Evolutionary conservation across 2,329 filamentous ascomycete genomes (phyloP).

Genomic region (Ceratocystis variospora): DNA sequence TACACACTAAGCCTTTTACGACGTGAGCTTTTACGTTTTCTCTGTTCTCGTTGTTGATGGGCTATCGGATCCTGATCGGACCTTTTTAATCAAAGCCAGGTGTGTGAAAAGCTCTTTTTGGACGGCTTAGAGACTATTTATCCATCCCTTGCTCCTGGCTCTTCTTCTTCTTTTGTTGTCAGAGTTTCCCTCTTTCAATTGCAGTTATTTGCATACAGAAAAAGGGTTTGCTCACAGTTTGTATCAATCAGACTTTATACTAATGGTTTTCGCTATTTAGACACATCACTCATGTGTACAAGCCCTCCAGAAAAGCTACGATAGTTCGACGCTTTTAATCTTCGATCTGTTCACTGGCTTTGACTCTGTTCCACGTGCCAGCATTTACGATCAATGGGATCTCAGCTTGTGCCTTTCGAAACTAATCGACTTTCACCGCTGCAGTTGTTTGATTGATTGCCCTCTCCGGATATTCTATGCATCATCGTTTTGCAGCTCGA

Average conservation of each 20-base stretch:
- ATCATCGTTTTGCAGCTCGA: background rate
- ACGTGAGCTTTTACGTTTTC: background rate
- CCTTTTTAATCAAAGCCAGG: background rate
- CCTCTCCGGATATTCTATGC: background rate
- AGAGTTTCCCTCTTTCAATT: background rate
- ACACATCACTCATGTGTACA: background rate
- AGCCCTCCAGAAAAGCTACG: background rate
- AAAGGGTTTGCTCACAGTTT: background rate
- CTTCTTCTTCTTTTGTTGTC: background rate
- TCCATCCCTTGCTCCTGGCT: background rate
- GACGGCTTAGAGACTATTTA: background rate
- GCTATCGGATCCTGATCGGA: constrained; percentile 15
- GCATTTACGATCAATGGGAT: constrained; percentile 17
- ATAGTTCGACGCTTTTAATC: background rate
- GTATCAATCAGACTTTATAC: constrained; percentile 13
- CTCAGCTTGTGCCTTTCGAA: constrained; percentile 14
- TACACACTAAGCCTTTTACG: background rate
- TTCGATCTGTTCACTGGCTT: background rate
- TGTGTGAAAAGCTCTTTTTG: background rate
- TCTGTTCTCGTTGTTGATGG: background rate
- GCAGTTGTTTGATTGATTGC: constrained; percentile 19
- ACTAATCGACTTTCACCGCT: constrained; percentile 16
- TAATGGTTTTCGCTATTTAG: background rate
- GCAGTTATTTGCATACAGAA: background rate
- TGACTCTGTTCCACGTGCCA: background rate